Evolutionary conservation across 2,329 filamentous ascomycete genomes (phyloP).

Genomic region (Taxawa tesnikishii): DNA sequence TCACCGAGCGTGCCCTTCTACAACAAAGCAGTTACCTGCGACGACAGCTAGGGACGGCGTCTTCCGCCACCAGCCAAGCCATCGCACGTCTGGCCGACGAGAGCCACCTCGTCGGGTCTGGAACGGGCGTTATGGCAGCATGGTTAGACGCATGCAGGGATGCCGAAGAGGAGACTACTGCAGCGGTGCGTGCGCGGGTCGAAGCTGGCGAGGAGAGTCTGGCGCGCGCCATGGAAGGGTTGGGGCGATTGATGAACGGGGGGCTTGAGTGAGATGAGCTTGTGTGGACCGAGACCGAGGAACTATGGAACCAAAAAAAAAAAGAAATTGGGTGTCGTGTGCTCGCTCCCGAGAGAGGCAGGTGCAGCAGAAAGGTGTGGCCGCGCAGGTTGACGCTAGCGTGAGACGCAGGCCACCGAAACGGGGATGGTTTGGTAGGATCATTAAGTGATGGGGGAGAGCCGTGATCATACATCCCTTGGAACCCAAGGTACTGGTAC

Average conservation of each 20-base stretch:
- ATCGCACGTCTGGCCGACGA: constrained; percentile 11
- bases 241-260: not conserved
- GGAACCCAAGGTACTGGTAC: too few species aligned
- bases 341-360: too few species aligned
- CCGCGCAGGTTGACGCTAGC: too few species aligned
- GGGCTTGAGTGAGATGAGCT: too few species aligned
- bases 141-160: not conserved
- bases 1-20: constrained; percentile 13
- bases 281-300: too few species aligned
- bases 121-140: not conserved
- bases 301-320: too few species aligned
- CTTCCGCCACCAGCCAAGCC: constrained; percentile 13
- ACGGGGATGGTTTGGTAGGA: too few species aligned
- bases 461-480: too few species aligned
- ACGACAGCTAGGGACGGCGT: constrained; percentile 13
- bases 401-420: too few species aligned
- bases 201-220: not conserved
- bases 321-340: too few species aligned
- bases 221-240: not conserved
- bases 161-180: not conserved
- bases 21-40: constrained; percentile 15
- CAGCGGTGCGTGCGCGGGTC: not conserved
- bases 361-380: too few species aligned
- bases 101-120: not conserved
- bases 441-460: too few species aligned